These are phyloP conservation scores for Parascedosporium putredinis DNA, from an alignment of 2,329 filamentous ascomycete species.

Conservation along the genomic window DNA sequence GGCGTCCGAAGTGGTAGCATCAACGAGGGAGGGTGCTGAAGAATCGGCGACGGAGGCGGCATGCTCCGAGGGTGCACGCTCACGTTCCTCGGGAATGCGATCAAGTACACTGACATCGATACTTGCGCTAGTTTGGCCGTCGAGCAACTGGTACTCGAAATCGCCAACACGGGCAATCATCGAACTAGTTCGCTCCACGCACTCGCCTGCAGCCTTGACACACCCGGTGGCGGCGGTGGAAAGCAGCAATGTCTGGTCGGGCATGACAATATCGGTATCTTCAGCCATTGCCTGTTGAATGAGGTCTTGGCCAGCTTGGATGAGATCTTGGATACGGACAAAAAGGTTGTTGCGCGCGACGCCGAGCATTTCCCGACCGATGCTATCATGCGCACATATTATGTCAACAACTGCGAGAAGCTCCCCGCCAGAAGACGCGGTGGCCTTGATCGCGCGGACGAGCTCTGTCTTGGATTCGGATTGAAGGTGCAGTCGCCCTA, in stretches of 20 bases:
- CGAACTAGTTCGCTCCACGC: slow-evolving; percentile 74
- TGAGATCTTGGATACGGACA: slow-evolving; percentile 67
- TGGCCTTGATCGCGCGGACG: slow-evolving; percentile 70
- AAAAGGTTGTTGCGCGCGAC: slow-evolving; percentile 68
- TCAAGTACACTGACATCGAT: slow-evolving; percentile 45
- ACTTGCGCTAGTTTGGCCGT: slow-evolving; percentile 38
- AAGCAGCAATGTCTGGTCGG: slow-evolving; percentile 65
- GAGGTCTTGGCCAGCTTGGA: slow-evolving; percentile 70
- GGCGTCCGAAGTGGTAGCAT: slow-evolving; percentile 24
- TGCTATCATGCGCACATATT: slow-evolving; percentile 67
- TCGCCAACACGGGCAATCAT: slow-evolving; percentile 84
- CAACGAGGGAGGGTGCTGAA: slow-evolving; percentile 22
- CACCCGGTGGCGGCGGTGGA: slow-evolving; percentile 74
- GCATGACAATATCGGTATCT: slow-evolving; percentile 69
- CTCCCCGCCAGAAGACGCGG: slow-evolving; percentile 69
- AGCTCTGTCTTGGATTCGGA: slow-evolving; percentile 84
- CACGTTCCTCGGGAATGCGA: slow-evolving; percentile 20
- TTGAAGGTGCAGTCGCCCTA: slow-evolving; percentile 79
- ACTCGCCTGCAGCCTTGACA: slow-evolving; percentile 83
- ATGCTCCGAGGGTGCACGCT: background rate
- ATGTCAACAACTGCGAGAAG: slow-evolving; percentile 72
- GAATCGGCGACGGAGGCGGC: slow-evolving; percentile 17
- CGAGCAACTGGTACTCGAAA: slow-evolving; percentile 77
- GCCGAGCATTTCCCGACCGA: slow-evolving; percentile 55
- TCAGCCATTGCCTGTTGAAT: slow-evolving; percentile 58